These are phyloP conservation scores for Elaphomyces granulatus DNA, from an alignment of 495 filamentous ascomycete species.

Conservation along the genomic window DNA sequence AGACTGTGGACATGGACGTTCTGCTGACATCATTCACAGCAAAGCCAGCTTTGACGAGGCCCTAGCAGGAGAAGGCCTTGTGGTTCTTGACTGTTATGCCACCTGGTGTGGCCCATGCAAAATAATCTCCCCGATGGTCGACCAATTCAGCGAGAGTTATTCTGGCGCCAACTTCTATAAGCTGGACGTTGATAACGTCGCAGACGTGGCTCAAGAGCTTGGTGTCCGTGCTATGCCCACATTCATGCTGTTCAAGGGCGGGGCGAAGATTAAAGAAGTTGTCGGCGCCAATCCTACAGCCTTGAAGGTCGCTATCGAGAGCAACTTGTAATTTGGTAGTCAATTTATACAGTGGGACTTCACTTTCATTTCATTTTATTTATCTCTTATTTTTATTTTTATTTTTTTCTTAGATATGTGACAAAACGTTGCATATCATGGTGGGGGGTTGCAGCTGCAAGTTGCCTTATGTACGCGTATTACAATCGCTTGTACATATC, in stretches of 20 bases:
- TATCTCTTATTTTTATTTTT: not conserved
- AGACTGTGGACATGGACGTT: constrained; percentile 7
- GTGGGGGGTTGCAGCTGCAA: not conserved
- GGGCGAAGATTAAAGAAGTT: constrained; percentile 46
- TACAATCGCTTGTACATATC: too few species aligned
- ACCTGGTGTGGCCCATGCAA: constrained; percentile 96
- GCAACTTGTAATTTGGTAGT: constrained; percentile 1
- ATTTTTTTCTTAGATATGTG: too few species aligned
- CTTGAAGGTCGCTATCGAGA: constrained; percentile 39
- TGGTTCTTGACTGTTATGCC: constrained; percentile 80
- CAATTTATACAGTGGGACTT: not conserved
- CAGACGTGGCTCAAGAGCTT: constrained; percentile 63
- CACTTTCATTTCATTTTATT: not conserved
- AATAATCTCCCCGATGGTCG: constrained; percentile 61
- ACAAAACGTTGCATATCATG: not conserved
- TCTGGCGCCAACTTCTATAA: constrained; percentile 62
- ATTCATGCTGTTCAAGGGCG: constrained; percentile 73
- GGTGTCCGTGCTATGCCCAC: constrained; percentile 92
- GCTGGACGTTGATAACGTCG: constrained; percentile 78
- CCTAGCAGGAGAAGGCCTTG: constrained; percentile 30
- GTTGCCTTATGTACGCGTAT: too few species aligned
- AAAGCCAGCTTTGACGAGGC: constrained; percentile 45
- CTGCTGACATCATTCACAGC: constrained; percentile 25
- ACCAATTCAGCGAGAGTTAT: constrained; percentile 44
- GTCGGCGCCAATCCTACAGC: constrained; percentile 67